phyloP scores from a whole-genome alignment of 768 basidiomycete species.

The Cystofilobasidium bisporidii region DNA sequence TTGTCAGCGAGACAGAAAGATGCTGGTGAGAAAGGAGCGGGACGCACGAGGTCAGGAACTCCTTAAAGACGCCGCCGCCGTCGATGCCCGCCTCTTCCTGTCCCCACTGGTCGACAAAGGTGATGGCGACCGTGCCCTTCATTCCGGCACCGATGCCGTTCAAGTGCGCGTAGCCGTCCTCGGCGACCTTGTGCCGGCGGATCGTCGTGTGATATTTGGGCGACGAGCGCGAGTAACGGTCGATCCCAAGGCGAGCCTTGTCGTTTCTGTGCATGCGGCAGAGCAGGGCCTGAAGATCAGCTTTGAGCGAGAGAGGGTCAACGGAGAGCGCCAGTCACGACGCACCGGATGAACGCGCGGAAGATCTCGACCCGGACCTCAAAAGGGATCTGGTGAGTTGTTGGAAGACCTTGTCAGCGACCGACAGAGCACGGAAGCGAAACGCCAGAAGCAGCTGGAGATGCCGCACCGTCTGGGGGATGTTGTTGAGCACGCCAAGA shows the following conservation, averaged over 20 bases:
- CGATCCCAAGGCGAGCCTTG: slow-evolving; percentile 36
- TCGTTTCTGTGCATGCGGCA: slow-evolving; percentile 46
- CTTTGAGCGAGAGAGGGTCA: not conserved
- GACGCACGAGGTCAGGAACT: slow-evolving; percentile 67
- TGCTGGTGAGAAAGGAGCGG: not conserved
- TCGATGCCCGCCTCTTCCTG: slow-evolving; percentile 54
- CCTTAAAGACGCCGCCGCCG: slow-evolving; percentile 81
- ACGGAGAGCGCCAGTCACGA: not conserved
- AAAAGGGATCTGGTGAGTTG: slow-evolving; percentile 69
- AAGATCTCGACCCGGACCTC: slow-evolving; percentile 82
- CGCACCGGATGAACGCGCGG: slow-evolving; percentile 57
- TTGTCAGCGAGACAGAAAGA: not conserved
- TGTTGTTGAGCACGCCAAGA: slow-evolving; percentile 83
- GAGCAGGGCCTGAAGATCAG: not conserved
- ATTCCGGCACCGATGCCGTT: slow-evolving; percentile 56
- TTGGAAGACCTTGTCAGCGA: too few species aligned
- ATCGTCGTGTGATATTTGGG: slow-evolving; percentile 46
- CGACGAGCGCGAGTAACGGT: slow-evolving; percentile 32
- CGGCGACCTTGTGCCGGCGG: slow-evolving; percentile 64
- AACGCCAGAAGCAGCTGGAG: not conserved
- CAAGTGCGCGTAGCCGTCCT: slow-evolving; percentile 79
- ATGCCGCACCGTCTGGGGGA: slow-evolving; percentile 20
- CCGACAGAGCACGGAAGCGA: slow-evolving; percentile 35
- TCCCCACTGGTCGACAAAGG: slow-evolving; percentile 85
- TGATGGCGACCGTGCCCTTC: slow-evolving; percentile 73